Conservation (phyloP, 2,329 filamentous ascomycete species). For the Pseudogymnoascus sp. region DNA sequence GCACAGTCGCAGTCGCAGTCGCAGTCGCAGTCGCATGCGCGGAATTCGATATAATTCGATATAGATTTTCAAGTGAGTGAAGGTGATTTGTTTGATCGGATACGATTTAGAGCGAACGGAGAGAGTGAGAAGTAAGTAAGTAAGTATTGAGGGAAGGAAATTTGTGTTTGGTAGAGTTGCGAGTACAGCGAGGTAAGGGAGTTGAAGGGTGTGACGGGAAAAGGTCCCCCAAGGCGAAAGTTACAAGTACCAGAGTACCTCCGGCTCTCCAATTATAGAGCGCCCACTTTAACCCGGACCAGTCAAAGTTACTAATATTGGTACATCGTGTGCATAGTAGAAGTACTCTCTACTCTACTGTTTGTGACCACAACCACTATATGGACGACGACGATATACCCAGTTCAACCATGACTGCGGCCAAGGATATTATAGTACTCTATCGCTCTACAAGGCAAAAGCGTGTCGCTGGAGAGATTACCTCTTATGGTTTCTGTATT, state of each 20-base stretch:
- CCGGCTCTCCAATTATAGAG: background rate
- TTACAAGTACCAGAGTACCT: background rate
- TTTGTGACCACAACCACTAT: background rate
- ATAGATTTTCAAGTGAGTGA: conserved; percentile 1
- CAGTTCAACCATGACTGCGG: background rate
- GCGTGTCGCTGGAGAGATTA: background rate
- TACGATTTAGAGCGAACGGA: background rate
- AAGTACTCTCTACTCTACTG: background rate
- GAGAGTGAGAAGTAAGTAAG: background rate
- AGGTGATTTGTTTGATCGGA: background rate
- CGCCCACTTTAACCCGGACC: conserved; percentile 1
- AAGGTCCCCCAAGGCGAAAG: conserved; percentile 1
- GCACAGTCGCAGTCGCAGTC: background rate
- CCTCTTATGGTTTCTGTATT: background rate
- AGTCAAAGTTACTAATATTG: background rate
- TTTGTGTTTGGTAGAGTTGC: background rate
- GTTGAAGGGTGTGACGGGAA: background rate
- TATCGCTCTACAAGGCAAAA: background rate
- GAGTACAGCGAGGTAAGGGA: background rate
- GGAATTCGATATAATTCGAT: background rate
- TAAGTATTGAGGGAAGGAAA: background rate
- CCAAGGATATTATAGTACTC: background rate
- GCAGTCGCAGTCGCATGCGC: background rate
- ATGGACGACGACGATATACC: background rate
- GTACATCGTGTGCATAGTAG: background rate